Conservation (phyloP, 129 eudicot species). For the Solidago caesia region DNA sequence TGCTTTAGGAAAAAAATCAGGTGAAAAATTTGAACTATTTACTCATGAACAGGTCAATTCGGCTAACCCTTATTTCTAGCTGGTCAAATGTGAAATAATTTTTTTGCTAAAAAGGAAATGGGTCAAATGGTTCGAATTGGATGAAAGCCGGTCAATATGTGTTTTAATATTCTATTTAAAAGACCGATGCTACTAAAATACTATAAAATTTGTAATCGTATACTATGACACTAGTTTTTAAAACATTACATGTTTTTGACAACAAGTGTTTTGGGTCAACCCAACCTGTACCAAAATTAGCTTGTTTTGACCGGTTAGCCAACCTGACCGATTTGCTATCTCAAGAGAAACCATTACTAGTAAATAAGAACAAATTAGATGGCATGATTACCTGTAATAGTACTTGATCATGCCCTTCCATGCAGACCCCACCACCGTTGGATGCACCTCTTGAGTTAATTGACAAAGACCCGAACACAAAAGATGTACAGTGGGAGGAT, state of each 20-base stretch:
- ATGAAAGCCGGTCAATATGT: too few species aligned
- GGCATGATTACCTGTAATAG: not conserved
- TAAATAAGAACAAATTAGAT: not conserved
- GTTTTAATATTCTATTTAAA: too few species aligned
- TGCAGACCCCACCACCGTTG: slow-evolving; percentile 82
- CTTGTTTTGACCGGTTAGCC: not conserved
- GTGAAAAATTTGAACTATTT: not conserved
- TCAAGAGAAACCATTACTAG: not conserved
- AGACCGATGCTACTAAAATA: too few species aligned
- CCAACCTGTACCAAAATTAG: not conserved
- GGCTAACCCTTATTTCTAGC: not conserved
- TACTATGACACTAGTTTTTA: too few species aligned
- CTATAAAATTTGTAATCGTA: too few species aligned
- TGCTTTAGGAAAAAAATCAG: not conserved
- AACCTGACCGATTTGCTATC: not conserved
- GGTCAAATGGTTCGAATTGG: too few species aligned
- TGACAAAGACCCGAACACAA: slow-evolving; percentile 53
- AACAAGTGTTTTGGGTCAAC: too few species aligned
- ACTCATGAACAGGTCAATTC: not conserved
- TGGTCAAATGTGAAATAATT: too few species aligned
- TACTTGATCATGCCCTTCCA: not conserved
- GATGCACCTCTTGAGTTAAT: slow-evolving; percentile 80
- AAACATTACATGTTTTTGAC: too few species aligned
- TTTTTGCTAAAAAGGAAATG: too few species aligned
- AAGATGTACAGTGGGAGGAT: slow-evolving; percentile 76